phyloP scores from a whole-genome alignment of 192 early-diverging fungal species.

The Neocallimastix lanati region DNA sequence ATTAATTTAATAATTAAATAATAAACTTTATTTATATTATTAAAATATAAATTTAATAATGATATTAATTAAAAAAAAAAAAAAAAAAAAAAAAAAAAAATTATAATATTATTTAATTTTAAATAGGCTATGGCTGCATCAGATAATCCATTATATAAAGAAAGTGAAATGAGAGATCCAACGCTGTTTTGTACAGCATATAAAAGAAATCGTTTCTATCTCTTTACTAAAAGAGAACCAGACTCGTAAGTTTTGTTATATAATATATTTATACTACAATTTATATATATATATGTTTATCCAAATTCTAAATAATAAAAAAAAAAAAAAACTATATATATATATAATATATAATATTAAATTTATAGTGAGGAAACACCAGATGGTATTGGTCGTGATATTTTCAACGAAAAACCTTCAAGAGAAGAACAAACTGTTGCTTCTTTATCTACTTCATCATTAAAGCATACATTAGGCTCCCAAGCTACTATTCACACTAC shows the following conservation, averaged over 20 bases:
- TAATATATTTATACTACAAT: too few relatives aligned
- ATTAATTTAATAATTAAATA: background rate
- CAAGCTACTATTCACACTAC: conserved; percentile 74
- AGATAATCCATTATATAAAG: conserved; percentile 55
- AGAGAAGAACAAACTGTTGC: conserved; percentile 89
- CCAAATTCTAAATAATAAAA: background rate
- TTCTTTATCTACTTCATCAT: conserved; percentile 12
- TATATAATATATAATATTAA: background rate
- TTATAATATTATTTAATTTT: too few relatives aligned
- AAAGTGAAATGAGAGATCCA: conserved; percentile 51
- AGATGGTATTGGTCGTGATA: conserved; percentile 42
- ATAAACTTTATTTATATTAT: too few relatives aligned
- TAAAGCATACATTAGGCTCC: conserved; percentile 40
- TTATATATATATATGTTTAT: too few relatives aligned
- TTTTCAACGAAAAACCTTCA: conserved; percentile 95
- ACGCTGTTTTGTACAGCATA: conserved; percentile 80
- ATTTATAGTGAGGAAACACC: conserved; percentile 1
- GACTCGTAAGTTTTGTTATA: conserved; percentile 29
- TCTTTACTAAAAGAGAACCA: conserved; percentile 76
- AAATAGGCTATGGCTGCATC: conserved; percentile 62
- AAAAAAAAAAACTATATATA: too few relatives aligned
- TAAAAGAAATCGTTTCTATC: conserved; percentile 83
- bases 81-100: too few relatives aligned
- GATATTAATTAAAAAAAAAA: too few relatives aligned
- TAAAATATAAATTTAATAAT: too few relatives aligned